Evolutionary conservation across 306 rosid species (phyloP), one percentile per base, ranked within the genome.

Genomic region (Trifolium pratense): DNA sequence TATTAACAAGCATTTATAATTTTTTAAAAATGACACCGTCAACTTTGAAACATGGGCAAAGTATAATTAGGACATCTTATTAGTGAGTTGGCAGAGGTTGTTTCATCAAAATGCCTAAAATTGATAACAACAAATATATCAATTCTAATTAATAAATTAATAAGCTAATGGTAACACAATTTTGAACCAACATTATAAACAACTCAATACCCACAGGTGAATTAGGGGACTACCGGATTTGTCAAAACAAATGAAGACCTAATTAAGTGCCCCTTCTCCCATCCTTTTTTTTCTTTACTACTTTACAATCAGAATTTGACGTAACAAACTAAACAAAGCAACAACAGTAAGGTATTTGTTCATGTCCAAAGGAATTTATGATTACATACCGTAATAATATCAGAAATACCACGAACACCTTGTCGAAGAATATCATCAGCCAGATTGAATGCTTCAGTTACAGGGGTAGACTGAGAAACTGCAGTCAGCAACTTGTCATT

Each of bases 401-500:
- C 99, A 62, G 99, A 94, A 82, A 94, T 94, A 51, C 99, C 99
- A 64, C 99, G 99, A 62, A 94, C 99, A 88, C 99, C 99, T 83
- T 94, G 99, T 48, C 97, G 91, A 71, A 94, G 95, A 84, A 89
- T 94, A 86, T 94, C 97, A 86, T 94, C 99, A 66, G 97, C 99
- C 53, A 94, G 75, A 84, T 91, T 94, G 86, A 94, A 94, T 70
- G 99, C 99, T 81, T 94, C 99, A 36, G 99, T 94, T 79, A 91
- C 99, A 55, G 97, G 96, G 73, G 99, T 94, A 67, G 96, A 91
- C 70, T 83, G 97, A 63, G 99, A 87, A 80, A 94, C 97, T 55
- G 99, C 97, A 39, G 96, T 94, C 86, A 94, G 88, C 59, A 94
- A 82, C 86, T 94, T 94, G 87, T 94, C 99, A 78, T 94, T 94